These are phyloP conservation scores for Echites panduratus DNA, from an alignment of 257 asterid genomes.

Conservation along the genomic window DNA sequence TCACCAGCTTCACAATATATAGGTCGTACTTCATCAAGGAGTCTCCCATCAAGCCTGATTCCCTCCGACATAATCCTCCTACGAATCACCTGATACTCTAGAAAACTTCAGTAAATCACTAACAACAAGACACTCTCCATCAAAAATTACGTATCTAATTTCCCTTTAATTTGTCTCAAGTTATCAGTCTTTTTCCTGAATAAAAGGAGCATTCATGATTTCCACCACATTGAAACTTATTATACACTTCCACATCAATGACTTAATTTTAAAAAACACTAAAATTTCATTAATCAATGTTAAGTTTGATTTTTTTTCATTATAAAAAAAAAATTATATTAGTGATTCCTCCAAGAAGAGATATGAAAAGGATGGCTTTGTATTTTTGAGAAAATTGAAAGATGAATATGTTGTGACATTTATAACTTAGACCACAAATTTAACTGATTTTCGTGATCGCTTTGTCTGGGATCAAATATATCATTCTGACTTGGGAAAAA, in stretches of 20 bases:
- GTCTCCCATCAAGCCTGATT: conserved; percentile 87
- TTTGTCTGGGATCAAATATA: no score
- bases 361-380: not conserved
- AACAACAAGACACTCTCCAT: not conserved
- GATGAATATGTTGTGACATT: not conserved
- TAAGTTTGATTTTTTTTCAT: not conserved
- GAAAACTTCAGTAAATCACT: conserved; percentile 25
- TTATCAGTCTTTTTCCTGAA: no score
- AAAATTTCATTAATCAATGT: not conserved
- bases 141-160: not conserved
- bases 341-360: not conserved
- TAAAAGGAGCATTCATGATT: not conserved
- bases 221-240: not conserved
- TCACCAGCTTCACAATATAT: conserved; percentile 83
- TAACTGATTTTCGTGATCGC: not conserved
- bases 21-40: conserved; percentile 89
- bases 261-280: not conserved
- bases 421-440: not conserved
- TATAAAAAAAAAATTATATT: no score
- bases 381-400: not conserved
- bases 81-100: conserved; percentile 66
- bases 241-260: not conserved
- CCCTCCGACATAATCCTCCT: conserved; percentile 81
- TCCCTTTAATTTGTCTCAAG: not conserved
- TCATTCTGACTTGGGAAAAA: no score